Base-by-base conservation (phyloP, 2,329 filamentous ascomycete genomes). In the Fusarium annulatum region DNA sequence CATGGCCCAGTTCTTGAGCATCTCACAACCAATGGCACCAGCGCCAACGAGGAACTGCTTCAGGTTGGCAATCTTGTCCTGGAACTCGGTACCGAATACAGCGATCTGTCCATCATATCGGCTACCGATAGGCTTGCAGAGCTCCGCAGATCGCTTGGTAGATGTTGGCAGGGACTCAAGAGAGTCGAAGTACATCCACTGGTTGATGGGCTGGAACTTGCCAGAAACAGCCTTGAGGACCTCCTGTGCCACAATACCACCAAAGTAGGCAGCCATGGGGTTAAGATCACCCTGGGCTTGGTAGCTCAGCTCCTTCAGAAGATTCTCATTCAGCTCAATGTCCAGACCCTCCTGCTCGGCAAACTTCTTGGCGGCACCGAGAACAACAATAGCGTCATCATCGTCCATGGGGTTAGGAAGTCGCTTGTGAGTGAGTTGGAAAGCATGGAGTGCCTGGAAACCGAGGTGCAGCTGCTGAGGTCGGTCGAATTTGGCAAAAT, bases 1-100 rank as follows among this genome's bases (percentile, higher is more conserved):
- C 95, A 99, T 97, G 41, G 97, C 96, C 95, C 96, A 99, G 83
- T 98, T 98, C 90, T 99, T 99, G 76, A 99, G 86, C 93, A 98
- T 99, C 81, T 99, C 96, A 80, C 96, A 99, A 51, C 96, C 96
- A 81, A 99, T 99, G 72, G 97, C 96, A 78, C 96, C 96, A 52
- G 96, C 94, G 76, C 96, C 96, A 65, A 99, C 96, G 62, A 99
- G 88, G 86, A 99, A 99, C 78, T 98, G 91, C 79, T 92, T 96
- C 70, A 96, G 84, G 78, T 98, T 97, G 69, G 92, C 90, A 76
- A 99, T 89, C 87, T 97, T 98, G 58, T 97, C 93, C 83, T 99
- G 96, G 83, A 92, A 99, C 72, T 97, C 94, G 78, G 90, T 92
- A 71, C 96, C 96, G 75, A 99, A 97, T 3, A 99, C 96, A 5